Evolutionary conservation across 192 early-diverging fungal genomes (phyloP).

Genomic region (Podila horticola): DNA sequence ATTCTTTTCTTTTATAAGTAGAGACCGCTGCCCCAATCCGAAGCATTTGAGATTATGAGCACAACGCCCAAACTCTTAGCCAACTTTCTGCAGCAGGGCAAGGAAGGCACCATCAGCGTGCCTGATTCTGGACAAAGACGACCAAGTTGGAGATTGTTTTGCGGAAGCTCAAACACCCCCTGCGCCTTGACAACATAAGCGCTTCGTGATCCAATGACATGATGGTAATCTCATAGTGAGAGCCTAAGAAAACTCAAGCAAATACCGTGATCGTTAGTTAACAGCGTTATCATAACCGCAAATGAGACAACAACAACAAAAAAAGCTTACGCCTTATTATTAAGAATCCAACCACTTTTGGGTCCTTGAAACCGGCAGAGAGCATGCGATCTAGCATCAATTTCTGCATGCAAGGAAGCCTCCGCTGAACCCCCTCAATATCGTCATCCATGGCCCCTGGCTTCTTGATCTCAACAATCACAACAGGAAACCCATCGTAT

Average conservation of each 20-base stretch:
- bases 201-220: slow-evolving; percentile 24
- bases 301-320: neutral
- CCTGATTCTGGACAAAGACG: slow-evolving; percentile 7
- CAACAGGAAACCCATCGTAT: slow-evolving; percentile 6
- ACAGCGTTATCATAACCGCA: neutral
- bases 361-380: neutral
- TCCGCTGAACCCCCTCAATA: slow-evolving; percentile 4
- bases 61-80: no score
- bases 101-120: no score
- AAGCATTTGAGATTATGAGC: no score
- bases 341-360: slow-evolving; percentile 8
- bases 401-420: slow-evolving; percentile 8
- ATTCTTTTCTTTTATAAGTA: no score
- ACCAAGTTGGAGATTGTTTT: slow-evolving; percentile 27
- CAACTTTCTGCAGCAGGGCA: no score
- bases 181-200: slow-evolving; percentile 10
- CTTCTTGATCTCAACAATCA: slow-evolving; percentile 7
- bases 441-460: slow-evolving; percentile 6
- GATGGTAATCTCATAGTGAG: slow-evolving; percentile 14
- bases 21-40: no score
- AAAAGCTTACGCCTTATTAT: neutral
- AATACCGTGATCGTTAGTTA: neutral
- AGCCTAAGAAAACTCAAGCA: slow-evolving; percentile 6
- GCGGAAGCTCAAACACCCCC: slow-evolving; percentile 21
- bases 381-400: slow-evolving; percentile 2